Base-by-base conservation (phyloP, 257 asterid species). In the Capsicum rhomboideum region DNA sequence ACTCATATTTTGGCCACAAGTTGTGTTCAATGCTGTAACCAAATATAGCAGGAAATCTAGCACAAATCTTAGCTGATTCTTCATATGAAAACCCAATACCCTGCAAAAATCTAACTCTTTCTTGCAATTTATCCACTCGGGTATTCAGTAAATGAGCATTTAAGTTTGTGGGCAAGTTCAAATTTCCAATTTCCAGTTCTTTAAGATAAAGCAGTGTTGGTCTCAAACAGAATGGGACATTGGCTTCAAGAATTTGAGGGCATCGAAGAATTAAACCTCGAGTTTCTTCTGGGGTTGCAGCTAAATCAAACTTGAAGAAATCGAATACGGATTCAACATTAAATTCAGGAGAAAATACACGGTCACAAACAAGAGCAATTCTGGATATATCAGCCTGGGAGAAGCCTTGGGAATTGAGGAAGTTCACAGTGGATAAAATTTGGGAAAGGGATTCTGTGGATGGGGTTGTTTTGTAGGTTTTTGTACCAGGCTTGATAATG, bases 131-230 rank as follows among this genome's bases (percentile, higher is more conserved):
- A 71, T 78, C 44, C 10, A 88, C 68, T 6, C 89, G 86, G 16
- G 89, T 88, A 79, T 88, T 84, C 37, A 88, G 80, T 6, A 88
- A 83, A 79, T 86, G 89, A 71, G 89, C 91, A 46, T 86, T 88
- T 28, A 88, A 21, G 44, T 80, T 86, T 4, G 86, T 88, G 4
- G 91, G 89, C 78, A 68, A 71, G 80, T 85, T 88, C 71, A 88
- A 67, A 14, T 82, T 86, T 42, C 64, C 75, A 29, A 88, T 18
- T 1, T 89, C 88, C 0, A 88, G 29, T 23, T 88, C 79, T 79
- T 54, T 84, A 29, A 88, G 89, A 40, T 84, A 88, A 14, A 10
- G 1, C 18, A 88, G 80, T 7, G 91, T 84, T 6, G 89, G 91
- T 56, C 66, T 84, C 44, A 88, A 63, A 82, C 89, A 86, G 52